phyloP scores from a whole-genome alignment of 78 protist species.

The Speleostelium caveatum region DNA sequence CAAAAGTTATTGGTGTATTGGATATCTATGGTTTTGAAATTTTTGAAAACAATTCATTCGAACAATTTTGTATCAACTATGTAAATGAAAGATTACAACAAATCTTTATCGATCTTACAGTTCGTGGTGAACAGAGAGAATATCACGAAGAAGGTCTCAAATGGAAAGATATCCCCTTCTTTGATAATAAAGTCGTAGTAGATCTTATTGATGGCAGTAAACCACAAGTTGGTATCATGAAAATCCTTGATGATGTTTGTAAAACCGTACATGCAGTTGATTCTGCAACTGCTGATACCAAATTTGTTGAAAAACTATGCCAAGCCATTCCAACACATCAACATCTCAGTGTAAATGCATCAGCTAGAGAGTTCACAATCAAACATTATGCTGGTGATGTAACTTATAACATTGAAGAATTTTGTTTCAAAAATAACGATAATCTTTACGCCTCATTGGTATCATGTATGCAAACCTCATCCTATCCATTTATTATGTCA shows the following conservation, averaged over 20 bases:
- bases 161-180: constrained; percentile 92
- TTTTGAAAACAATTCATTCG: constrained; percentile 89
- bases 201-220: constrained; percentile 92
- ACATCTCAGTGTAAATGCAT: constrained; percentile 25
- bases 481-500: constrained; percentile 56
- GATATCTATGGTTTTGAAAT: constrained; percentile 96
- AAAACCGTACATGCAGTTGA: constrained; percentile 81
- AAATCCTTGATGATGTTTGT: constrained; percentile 94
- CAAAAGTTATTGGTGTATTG: constrained; percentile 87
- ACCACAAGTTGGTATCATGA: constrained; percentile 92
- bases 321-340: constrained; percentile 36
- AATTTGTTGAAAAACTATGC: constrained; percentile 65
- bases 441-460: constrained; percentile 76
- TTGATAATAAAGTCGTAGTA: constrained; percentile 93
- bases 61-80: constrained; percentile 96
- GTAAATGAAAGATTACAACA: constrained; percentile 88
- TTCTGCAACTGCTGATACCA: constrained; percentile 70
- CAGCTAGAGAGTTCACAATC: constrained; percentile 64
- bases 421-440: constrained; percentile 82
- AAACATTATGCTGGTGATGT: constrained; percentile 89
- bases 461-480: constrained; percentile 71
- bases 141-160: constrained; percentile 93
- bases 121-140: constrained; percentile 92
- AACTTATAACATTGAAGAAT: constrained; percentile 73
- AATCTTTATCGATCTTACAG: constrained; percentile 91